Base-by-base conservation (phyloP, 2,329 filamentous ascomycete genomes). In the Westerdykella aurantiaca region DNA sequence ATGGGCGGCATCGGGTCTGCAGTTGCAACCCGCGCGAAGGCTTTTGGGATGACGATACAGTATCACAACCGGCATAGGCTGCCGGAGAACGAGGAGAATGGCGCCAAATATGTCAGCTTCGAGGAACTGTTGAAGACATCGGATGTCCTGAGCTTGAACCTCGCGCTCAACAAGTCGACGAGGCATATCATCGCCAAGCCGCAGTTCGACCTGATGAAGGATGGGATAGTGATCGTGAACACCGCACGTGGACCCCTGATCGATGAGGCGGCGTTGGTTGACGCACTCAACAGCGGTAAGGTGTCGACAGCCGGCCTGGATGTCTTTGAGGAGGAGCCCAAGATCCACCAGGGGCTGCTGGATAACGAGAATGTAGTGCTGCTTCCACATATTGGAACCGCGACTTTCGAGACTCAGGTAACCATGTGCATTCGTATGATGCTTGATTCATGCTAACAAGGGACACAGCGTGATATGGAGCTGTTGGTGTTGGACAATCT, bases 1-100 rank as follows among this genome's bases (percentile, higher is more conserved):
- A 79, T 81, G 76, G 79, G 79, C 21, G 76, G 78, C 9, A 81
- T 82, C 38, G 79, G 79, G 2, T 66, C 71, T 12, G 73, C 74
- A 6, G 69, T 74, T 9, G 70, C 69, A 18, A 59, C 61, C 17
- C 70, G 75, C 34, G 76, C 75, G 3, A 70, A 70, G 23, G 72
- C 72, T 0, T 79, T 81, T 49, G 78, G 78, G 34, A 78, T 81
- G 69, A 67, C 66, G 46, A 71, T 80, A n/a, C 72, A 76, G 47
- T 82, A 81, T 56, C 77, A 81, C 66, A 81, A 81, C 60, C 72
- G 72, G 6, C 60, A 58, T 14, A 69, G 54, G 21, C 46, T 69
- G 38, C 50, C 63, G n/a, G 69, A 9, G 41, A 68, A 16, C 50
- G 69, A 43, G 41, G 69, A 74, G 38, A 69, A 69, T 21, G 65